phyloP scores from a whole-genome alignment of 1,139 yeast species.

The Lizanozyma gosingica region DNA sequence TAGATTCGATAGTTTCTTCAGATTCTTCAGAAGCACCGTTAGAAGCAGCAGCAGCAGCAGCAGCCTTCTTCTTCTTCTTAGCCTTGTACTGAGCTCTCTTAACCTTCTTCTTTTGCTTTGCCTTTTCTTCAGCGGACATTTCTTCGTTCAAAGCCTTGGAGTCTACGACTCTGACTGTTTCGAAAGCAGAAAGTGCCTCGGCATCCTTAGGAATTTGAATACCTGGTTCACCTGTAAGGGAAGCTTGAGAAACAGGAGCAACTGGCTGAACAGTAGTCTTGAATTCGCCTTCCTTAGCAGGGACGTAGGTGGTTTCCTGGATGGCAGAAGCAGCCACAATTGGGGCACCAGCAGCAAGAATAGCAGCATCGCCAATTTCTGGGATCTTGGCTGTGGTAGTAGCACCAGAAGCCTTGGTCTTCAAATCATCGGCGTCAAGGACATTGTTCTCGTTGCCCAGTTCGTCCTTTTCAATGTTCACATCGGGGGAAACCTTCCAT shows the following conservation, averaged over 20 bases:
- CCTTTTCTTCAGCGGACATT: constrained; percentile 13
- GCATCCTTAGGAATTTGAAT: constrained; percentile 51
- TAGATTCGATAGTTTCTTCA: constrained; percentile 10
- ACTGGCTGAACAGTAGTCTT: constrained; percentile 51
- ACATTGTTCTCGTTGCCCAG: constrained; percentile 57
- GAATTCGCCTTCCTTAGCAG: constrained; percentile 13
- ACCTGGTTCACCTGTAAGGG: constrained; percentile 54
- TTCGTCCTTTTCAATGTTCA: constrained; percentile 36
- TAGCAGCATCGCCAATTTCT: constrained; percentile 18
- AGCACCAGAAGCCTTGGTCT: constrained; percentile 14
- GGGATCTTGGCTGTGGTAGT: constrained; percentile 39
- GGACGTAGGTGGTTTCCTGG: constrained; percentile 8
- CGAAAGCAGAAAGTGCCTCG: constrained; percentile 39
- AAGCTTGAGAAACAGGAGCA: constrained; percentile 36
- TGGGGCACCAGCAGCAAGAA: constrained; percentile 27
- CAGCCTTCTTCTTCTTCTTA: constrained; percentile 36
- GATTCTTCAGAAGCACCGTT: constrained; percentile 51
- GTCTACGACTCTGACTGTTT: constrained; percentile 50
- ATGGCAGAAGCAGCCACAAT: constrained; percentile 11
- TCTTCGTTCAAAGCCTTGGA: constrained; percentile 39
- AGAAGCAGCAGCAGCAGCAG: constrained; percentile 53
- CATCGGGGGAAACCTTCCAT: constrained; percentile 47
- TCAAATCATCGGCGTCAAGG: constrained; percentile 29
- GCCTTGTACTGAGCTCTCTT: constrained; percentile 40
- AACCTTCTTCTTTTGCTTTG: constrained; percentile 40